Evolutionary conservation across 352 stramenopile species (phyloP), one percentile per base, ranked within the genome.

Genomic region (Phytophthora aleatoria): DNA sequence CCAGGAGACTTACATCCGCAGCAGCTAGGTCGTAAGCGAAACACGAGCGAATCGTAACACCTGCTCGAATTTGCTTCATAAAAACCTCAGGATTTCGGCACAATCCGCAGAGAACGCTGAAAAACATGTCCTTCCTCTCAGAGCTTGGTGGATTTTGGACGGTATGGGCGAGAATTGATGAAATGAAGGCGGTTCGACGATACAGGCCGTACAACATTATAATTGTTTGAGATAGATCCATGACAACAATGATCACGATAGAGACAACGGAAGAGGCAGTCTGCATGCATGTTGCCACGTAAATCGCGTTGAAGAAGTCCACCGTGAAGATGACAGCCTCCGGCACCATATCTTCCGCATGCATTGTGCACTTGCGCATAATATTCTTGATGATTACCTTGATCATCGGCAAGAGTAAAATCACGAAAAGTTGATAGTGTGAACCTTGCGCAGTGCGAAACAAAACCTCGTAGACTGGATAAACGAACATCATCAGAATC

Each of bases 351-450:
- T 76, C 69, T 30, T 71, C 69, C 0, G 58, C 36, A 12, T 71
- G 58, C 20, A 33, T 30, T 6, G 49, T 64, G 30, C 41, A 67
- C 5, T 44, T 35, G 3, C 54, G 24, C 16, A 76, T 44, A 15
- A 67, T 42, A 55, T 73, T 67, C 26, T 61, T 70, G 3, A 85
- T 53, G 3, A 66, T 0, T 0, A 74, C 41, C 39, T 79, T 79
- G 3, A 85, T 69, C 0, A 80, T n/a, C 1, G 69, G 57, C 1
- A 81, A 52, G 0, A 75, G n/a, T 13, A 68, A 26, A 44, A 75
- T 52, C 20, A 60, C 63, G 0, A 63, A 11, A 30, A 67, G 15
- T 27, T 74, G 53, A 8, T 67, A 71, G 2, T 20, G 49, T 5
- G 50, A 57, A 8, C 39, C 48, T 13, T 61, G 50, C 1, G 41